phyloP scores from a whole-genome alignment of 1,284 basidiomycete species.

The Cryptococcus jaspeensis region DNA sequence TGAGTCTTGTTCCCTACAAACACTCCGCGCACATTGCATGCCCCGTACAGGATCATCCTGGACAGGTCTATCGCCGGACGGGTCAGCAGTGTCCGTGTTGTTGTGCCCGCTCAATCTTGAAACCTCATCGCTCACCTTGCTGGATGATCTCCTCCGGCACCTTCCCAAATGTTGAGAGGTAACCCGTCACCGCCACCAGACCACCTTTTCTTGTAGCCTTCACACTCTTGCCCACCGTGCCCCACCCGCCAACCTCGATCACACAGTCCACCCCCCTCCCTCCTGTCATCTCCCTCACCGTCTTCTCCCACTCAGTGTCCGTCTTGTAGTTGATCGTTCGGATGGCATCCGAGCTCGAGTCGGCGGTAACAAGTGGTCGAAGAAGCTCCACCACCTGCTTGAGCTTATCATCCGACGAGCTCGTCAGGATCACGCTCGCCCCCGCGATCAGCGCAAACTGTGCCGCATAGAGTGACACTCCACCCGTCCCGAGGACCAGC shows the following conservation, averaged over 20 bases:
- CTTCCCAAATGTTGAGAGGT: too few species aligned
- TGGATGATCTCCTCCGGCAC: too few species aligned
- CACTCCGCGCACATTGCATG: too few species aligned
- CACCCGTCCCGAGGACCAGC: constrained; percentile 53
- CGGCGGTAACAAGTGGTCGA: constrained; percentile 23
- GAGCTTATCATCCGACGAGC: constrained; percentile 49
- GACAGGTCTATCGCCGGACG: too few species aligned
- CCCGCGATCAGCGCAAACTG: constrained; percentile 48
- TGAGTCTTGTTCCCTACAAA: too few species aligned
- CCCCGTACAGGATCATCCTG: too few species aligned
- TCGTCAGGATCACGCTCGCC: constrained; percentile 50
- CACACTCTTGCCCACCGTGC: constrained; percentile 34
- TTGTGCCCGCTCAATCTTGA: too few species aligned
- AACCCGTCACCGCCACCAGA: too few species aligned
- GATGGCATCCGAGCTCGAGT: constrained; percentile 21
- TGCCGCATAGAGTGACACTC: constrained; percentile 52
- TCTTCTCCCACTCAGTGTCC: constrained; percentile 49
- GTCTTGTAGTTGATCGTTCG: constrained; percentile 42
- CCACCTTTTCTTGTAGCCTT: constrained; percentile 30
- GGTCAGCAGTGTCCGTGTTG: too few species aligned
- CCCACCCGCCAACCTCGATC: constrained; percentile 46
- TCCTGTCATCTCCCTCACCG: constrained; percentile 41
- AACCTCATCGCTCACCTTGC: too few species aligned
- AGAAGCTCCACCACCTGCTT: constrained; percentile 34
- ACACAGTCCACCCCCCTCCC: constrained; percentile 43